These are phyloP conservation scores for Cercospora sp. DNA, from an alignment of 2,329 filamentous ascomycete species.

Conservation along the genomic window DNA sequence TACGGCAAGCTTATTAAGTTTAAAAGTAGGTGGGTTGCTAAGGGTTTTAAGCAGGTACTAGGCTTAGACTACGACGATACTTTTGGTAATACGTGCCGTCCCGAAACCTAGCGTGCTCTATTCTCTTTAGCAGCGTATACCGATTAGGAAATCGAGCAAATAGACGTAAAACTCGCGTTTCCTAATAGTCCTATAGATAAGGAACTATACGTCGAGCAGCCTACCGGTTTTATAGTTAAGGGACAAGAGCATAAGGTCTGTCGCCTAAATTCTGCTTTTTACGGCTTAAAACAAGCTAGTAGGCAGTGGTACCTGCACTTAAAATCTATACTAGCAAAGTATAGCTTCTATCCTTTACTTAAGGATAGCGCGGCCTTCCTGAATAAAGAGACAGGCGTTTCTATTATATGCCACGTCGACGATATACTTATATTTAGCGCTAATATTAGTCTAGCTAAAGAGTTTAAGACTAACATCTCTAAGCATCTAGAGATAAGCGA, in stretches of 20 bases:
- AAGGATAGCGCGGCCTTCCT: slow-evolving; percentile 8
- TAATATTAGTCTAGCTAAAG: slow-evolving; percentile 9
- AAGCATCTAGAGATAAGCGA: slow-evolving; percentile 12
- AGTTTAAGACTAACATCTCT: slow-evolving; percentile 13
- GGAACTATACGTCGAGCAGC: slow-evolving; percentile 12
- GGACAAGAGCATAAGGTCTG: slow-evolving; percentile 7
- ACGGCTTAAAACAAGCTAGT: slow-evolving; percentile 14
- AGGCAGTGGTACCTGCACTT: slow-evolving; percentile 14
- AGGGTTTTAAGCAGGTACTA: too few relatives aligned
- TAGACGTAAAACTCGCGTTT: too few relatives aligned
- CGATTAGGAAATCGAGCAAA: too few relatives aligned
- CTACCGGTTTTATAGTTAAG: slow-evolving; percentile 9
- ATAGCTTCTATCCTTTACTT: slow-evolving; percentile 8
- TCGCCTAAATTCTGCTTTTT: slow-evolving; percentile 11
- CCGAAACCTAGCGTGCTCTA: too few relatives aligned
- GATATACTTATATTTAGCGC: slow-evolving; percentile 17
- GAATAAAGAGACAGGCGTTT: slow-evolving; percentile 8
- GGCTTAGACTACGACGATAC: too few relatives aligned
- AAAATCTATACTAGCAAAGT: slow-evolving; percentile 10
- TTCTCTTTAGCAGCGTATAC: too few relatives aligned
- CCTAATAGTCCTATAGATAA: slow-evolving; percentile 17
- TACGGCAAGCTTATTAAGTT: too few relatives aligned
- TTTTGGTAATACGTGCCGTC: too few relatives aligned
- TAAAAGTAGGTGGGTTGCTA: too few relatives aligned
- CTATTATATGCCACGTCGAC: slow-evolving; percentile 12